A percentile compares a stretch with the other conserved stretches of the same genome.
phyloP scores from a whole-genome alignment of 345 rosid species.

The Viola odorata region DNA sequence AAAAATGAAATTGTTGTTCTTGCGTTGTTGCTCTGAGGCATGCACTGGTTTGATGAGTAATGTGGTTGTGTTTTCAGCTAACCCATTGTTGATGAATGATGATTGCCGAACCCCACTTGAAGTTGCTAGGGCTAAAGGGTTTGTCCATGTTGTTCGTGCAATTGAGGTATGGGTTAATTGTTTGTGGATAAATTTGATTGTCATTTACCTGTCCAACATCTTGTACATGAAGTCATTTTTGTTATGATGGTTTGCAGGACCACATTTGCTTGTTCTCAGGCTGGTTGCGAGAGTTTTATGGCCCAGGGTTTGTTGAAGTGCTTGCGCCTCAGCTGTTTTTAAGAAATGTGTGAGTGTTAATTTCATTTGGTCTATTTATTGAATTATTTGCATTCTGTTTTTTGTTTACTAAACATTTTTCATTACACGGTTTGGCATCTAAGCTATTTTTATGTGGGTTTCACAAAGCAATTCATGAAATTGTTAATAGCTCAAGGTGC shows the following conservation, averaged over 20 bases:
- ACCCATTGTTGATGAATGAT: constrained; percentile 75
- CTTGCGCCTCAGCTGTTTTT: constrained; percentile 80
- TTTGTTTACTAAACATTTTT: constrained; percentile 2
- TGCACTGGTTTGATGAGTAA: background rate
- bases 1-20: background rate
- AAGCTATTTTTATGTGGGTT: background rate
- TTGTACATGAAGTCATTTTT: background rate
- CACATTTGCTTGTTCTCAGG: constrained; percentile 87
- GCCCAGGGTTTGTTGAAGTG: constrained; percentile 76
- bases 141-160: constrained; percentile 59
- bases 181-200: background rate
- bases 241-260: constrained; percentile 35
- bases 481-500: constrained; percentile 1
- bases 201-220: background rate
- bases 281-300: constrained; percentile 87
- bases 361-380: constrained; percentile 8
- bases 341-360: constrained; percentile 70
- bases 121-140: constrained; percentile 83
- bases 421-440: background rate
- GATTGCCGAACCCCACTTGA: constrained; percentile 88
- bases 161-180: constrained; percentile 56
- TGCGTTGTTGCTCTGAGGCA: background rate
- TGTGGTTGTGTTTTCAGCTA: constrained; percentile 44
- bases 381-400: background rate
- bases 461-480: background rate